Evolutionary conservation across 1,284 basidiomycete genomes (phyloP).

Genomic region (Boletellus sp.): DNA sequence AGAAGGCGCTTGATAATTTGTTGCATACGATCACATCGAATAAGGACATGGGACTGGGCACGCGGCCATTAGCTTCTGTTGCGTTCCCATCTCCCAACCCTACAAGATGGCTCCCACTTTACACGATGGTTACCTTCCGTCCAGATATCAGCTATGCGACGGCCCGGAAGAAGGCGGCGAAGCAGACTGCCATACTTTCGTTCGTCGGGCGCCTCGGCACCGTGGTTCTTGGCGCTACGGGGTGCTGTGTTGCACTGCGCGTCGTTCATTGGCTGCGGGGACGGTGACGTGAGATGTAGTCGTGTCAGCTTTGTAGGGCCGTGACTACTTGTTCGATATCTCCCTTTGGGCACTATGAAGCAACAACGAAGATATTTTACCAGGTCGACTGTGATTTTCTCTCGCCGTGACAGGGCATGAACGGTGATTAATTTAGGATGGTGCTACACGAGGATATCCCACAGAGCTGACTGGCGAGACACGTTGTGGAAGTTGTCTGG

Average conservation of each 20-base stretch:
- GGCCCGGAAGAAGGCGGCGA: constrained; percentile 57
- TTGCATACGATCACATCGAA: constrained; percentile 60
- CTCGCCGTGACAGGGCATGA: constrained; percentile 21
- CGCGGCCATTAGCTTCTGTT: constrained; percentile 40
- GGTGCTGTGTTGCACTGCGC: constrained; percentile 41
- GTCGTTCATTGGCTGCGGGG: constrained; percentile 35
- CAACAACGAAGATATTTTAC: constrained; percentile 17
- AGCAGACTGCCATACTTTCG: constrained; percentile 54
- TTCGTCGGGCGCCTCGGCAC: constrained; percentile 44
- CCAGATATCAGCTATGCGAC: constrained; percentile 88
- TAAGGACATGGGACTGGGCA: constrained; percentile 36
- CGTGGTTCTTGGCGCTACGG: constrained; percentile 42
- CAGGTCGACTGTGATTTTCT: constrained; percentile 22
- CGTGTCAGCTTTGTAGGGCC: constrained; percentile 29
- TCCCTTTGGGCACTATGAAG: constrained; percentile 9
- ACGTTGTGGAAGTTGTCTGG: constrained; percentile 24
- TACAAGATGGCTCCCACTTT: constrained; percentile 85
- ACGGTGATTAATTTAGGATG: constrained; percentile 35
- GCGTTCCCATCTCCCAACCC: constrained; percentile 56
- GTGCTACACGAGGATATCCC: constrained; percentile 33
- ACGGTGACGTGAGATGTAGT: constrained; percentile 20
- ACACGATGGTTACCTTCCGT: constrained; percentile 96
- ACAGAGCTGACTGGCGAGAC: constrained; percentile 21
- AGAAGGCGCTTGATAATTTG: constrained; percentile 77
- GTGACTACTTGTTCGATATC: constrained; percentile 14